phyloP scores from a whole-genome alignment of 1,284 basidiomycete genomes.

The Cryptococcus jaspeensis region DNA sequence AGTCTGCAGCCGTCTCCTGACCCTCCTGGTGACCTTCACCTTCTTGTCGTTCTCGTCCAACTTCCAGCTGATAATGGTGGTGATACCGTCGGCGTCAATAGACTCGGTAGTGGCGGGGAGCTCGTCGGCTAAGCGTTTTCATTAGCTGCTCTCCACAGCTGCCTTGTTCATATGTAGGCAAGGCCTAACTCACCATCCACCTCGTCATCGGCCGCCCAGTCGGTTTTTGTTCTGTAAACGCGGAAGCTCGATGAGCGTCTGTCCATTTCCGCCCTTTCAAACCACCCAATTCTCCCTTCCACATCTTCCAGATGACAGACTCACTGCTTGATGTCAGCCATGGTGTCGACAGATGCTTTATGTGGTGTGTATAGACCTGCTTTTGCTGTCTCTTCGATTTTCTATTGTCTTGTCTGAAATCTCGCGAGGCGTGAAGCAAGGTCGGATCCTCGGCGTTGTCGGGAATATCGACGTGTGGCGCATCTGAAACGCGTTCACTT shows the following conservation, averaged over 20 bases:
- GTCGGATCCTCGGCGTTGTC: not conserved
- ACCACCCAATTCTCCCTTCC: not conserved
- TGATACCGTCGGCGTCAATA: conserved; percentile 84
- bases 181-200: conserved; percentile 16
- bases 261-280: not conserved
- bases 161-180: not conserved
- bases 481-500: not conserved
- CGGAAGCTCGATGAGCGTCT: not conserved
- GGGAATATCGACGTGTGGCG: not conserved
- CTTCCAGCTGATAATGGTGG: conserved; percentile 78
- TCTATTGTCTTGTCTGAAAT: not conserved
- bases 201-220: conserved; percentile 30
- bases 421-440: not conserved
- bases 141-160: no score
- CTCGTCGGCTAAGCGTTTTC: conserved; percentile 21
- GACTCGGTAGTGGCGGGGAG: conserved; percentile 58
- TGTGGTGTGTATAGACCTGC: not conserved
- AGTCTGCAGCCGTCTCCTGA: conserved; percentile 84
- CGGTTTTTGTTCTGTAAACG: conserved; percentile 20
- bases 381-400: not conserved
- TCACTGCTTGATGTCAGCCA: conserved; percentile 15
- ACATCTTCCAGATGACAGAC: not conserved
- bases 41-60: conserved; percentile 91
- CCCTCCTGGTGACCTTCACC: conserved; percentile 88
- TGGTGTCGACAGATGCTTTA: conserved; percentile 4